Evolutionary conservation across 164 flowering plant genomes (phyloP).

Genomic region (Magnolia changhungtana): DNA sequence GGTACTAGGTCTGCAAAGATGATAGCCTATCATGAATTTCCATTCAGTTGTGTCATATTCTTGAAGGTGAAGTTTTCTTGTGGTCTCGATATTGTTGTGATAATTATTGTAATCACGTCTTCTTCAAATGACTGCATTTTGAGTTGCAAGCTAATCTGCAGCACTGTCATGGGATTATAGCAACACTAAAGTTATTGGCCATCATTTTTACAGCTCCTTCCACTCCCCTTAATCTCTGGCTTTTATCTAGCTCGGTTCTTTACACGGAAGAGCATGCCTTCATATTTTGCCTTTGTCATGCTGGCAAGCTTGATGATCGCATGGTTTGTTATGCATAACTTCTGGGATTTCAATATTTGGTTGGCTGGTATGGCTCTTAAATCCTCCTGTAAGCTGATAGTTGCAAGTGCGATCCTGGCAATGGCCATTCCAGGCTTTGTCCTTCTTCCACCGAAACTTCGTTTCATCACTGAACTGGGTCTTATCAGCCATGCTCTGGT

Average conservation of each 20-base stretch:
- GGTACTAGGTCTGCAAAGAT: too few species aligned
- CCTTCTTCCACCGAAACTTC: conserved; percentile 69
- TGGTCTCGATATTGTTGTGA: too few species aligned
- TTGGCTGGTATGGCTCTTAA: conserved; percentile 92
- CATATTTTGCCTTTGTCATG: conserved; percentile 79
- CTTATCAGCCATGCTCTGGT: conserved; percentile 77
- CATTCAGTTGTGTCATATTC: too few species aligned
- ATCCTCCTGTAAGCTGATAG: conserved; percentile 85
- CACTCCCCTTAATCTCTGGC: conserved; percentile 81
- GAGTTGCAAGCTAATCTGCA: not conserved
- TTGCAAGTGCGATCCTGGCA: conserved; percentile 69
- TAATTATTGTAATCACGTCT: too few species aligned
- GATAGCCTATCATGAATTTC: too few species aligned
- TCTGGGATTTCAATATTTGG: conserved; percentile 98
- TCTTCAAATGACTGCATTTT: not conserved
- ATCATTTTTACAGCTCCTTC: conserved; percentile 67
- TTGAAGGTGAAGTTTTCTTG: too few species aligned
- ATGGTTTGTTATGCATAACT: conserved; percentile 94
- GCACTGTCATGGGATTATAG: not conserved
- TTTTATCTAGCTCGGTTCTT: conserved; percentile 86
- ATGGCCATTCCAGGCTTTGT: conserved; percentile 90
- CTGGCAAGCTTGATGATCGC: conserved; percentile 83
- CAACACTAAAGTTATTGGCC: conserved; percentile 4
- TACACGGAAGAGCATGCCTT: conserved; percentile 77
- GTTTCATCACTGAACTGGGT: conserved; percentile 67